phyloP scores from a whole-genome alignment of 805 yeast species.

The Ogataea corticis region DNA sequence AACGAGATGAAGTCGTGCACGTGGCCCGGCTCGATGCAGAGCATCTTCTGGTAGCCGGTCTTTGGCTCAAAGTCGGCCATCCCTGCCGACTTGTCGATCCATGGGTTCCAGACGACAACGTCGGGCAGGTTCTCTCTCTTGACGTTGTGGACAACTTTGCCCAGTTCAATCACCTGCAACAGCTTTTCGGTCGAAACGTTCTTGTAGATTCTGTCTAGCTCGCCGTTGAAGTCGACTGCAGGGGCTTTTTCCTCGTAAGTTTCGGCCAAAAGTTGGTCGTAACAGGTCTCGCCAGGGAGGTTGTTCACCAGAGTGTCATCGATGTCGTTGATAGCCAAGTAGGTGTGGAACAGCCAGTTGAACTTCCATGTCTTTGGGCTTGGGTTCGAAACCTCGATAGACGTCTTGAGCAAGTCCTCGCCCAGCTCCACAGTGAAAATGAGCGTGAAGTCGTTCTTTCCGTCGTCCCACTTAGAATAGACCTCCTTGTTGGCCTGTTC shows the following conservation, averaged over 20 bases:
- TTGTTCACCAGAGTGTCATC: constrained; percentile 78
- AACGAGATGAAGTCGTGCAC: constrained; percentile 69
- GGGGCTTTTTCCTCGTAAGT: constrained; percentile 73
- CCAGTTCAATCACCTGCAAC: constrained; percentile 69
- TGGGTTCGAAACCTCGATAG: constrained; percentile 74
- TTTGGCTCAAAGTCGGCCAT: constrained; percentile 92
- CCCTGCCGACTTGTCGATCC: constrained; percentile 78
- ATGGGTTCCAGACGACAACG: constrained; percentile 96
- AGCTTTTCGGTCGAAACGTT: constrained; percentile 53
- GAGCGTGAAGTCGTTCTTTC: constrained; percentile 71
- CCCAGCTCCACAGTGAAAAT: constrained; percentile 66
- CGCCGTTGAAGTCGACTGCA: constrained; percentile 69
- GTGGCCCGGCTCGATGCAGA: constrained; percentile 93
- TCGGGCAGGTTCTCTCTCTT: constrained; percentile 59
- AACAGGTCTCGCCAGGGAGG: constrained; percentile 67
- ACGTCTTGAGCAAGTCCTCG: constrained; percentile 59
- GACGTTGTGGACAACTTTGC: constrained; percentile 69
- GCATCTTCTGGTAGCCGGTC: constrained; percentile 79
- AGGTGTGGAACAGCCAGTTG: constrained; percentile 95
- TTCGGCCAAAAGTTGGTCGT: constrained; percentile 71
- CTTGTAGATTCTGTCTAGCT: constrained; percentile 83
- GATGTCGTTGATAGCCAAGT: constrained; percentile 73
- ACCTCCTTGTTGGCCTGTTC: constrained; percentile 71
- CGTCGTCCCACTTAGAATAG: constrained; percentile 53
- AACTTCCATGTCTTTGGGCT: constrained; percentile 70